phyloP scores from a whole-genome alignment of 2,329 filamentous ascomycete species.

The Scopulariopsis brevicaulis region DNA sequence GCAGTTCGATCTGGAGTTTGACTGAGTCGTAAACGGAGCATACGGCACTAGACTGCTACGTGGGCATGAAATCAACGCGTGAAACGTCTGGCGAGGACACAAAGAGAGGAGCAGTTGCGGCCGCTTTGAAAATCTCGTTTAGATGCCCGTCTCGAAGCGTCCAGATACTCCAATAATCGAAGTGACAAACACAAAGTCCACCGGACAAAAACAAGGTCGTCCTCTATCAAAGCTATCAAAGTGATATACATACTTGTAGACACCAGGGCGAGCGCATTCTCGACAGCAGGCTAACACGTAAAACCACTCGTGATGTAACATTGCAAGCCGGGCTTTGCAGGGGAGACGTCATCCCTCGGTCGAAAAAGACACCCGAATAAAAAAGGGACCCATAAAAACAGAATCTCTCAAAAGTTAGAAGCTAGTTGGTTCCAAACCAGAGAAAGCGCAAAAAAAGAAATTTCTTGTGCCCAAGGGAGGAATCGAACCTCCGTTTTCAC shows the following conservation, averaged over 20 bases:
- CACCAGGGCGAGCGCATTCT: not conserved
- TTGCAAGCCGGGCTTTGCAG: not conserved
- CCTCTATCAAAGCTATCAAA: not conserved
- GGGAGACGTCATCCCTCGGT: not conserved
- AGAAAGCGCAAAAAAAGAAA: not conserved
- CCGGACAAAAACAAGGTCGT: not conserved
- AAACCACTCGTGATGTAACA: not conserved
- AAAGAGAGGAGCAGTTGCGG: no score
- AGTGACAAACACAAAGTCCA: no score
- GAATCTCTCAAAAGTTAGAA: not conserved
- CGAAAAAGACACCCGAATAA: no score
- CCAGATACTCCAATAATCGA: no score
- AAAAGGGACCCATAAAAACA: not conserved
- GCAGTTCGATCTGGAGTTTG: no score
- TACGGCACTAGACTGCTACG: no score
- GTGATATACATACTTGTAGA: not conserved
- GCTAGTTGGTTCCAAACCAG: not conserved
- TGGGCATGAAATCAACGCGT: no score
- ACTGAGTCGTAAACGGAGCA: no score
- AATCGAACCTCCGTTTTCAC: conserved; percentile 5
- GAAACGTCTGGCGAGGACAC: no score
- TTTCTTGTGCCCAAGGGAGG: conserved; percentile 3
- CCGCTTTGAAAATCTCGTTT: no score
- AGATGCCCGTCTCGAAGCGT: no score
- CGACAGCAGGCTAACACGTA: not conserved